Evolutionary conservation across 2,329 filamentous ascomycete species (phyloP), one percentile per base, ranked within the genome.

Genomic region (Aspergillus sp.): DNA sequence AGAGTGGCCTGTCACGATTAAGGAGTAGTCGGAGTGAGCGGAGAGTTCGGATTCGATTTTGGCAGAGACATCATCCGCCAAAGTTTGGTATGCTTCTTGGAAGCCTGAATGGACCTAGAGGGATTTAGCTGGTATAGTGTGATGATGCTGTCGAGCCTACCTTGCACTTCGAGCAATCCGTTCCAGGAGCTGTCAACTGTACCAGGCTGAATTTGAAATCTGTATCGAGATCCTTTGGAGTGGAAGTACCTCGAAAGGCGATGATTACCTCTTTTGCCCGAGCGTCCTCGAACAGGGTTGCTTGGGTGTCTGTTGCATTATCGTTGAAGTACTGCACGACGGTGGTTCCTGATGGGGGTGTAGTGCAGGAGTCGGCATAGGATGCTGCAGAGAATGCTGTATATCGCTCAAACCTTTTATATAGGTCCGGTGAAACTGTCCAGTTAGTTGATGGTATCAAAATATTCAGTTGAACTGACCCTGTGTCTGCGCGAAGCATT

Each of bases 121-220:
- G 9, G 11, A 24, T 7, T 36, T 36, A 36, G 34, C 6, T 36
- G 12, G 13, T n/a, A 6, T 9, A n/a, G 0, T 1, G 34, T 36
- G 0, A 36, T 3, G 3, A 36, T 36, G 13, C 0, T 15, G 2
- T n/a, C 1, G 15, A 1, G 4, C 15, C 6, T 3, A 36, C 34
- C 34, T 36, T 36, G 34, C 34, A 36, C 2, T n/a, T n/a, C 5
- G 34, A n/a, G 4, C 15, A 36, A 36, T 36, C 34, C 12, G 34
- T n/a, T 5, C 34, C 34, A n/a, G 13, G 0, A 0, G 34, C 15
- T 5, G 5, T 36, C 34, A 36, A 4, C 5, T 4, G 34, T 1
- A 36, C 12, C 15, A 36, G 13, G 2, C 34, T 8, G 5, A 36
- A 36, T 8, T 30, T 30, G 26, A 30, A 36, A 3, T 36, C 34